Base-by-base conservation (phyloP, 106 monocot species). In the Dactylorhiza incarnata region DNA sequence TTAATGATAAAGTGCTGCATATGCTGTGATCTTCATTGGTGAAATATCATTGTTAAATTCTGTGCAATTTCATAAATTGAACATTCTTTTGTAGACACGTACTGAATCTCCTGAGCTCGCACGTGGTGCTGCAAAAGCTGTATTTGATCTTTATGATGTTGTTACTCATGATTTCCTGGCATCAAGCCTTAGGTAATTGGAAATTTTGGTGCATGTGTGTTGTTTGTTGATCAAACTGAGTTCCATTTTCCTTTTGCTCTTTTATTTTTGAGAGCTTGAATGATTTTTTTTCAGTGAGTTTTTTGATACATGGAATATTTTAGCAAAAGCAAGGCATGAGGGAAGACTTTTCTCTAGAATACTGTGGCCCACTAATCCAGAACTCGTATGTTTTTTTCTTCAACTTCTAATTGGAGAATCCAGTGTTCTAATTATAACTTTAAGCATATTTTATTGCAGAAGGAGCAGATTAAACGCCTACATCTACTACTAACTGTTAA, bases 401-500 rank as follows among this genome's bases (percentile, higher is more conserved):
- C 37, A 55, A 37, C 12, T 49, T 49, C 53, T 7, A 25, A 53
- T 51, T 12, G 22, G 2, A 68, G 19, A 10, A 22, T 10, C 15
- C 37, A n/a, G 12, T 52, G 14, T 72, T 72, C 17, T 24, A 24
- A 20, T 10, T 65, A 14, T 74, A 20, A 72, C 9, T 75, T 59
- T 54, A n/a, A 5, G 24, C 24, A 22, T 74, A 20, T 74, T 50
- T 67, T 74, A 26, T 22, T 83, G 50, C 89, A 99, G 99, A 94
- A 83, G 74, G 99, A 99, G 61, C 87, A 89, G 75, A 91, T 94
- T n/a, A 99, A 94, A 79, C 91, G 99, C 26, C 73, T 99, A 63
- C 83, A 99, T 82, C 75, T 99, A 53, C 89, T 99, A 78, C 80
- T 99, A 73, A 99, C 91, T 15, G 99, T 94, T 5, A 89, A 99